Base-by-base conservation (phyloP, 2,329 filamentous ascomycete species). In the Fusarium buxicola region DNA sequence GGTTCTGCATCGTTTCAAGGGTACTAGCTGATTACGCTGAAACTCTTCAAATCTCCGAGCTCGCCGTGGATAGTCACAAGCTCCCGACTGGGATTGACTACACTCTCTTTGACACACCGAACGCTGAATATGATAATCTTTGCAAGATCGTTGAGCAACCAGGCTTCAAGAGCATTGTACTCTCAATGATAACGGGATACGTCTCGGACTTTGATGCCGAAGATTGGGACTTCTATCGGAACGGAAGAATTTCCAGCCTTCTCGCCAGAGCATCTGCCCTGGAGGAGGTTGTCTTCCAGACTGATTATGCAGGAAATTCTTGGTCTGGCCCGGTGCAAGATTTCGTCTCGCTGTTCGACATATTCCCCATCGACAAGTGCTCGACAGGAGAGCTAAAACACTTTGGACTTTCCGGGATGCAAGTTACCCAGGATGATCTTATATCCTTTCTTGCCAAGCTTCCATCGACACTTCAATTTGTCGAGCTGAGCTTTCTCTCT, bases 401-500 rank as follows among this genome's bases (percentile, higher is more conserved):
- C 35, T 41, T 62, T 32, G 52, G 57, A 3, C 24, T 61, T 15
- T 57, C 28, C 5, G 27, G 46, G 1, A 21, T 62, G 0, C 1
- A 9, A 32, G 51, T 38, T 3, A 1, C 8, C 1, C 46, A 57
- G 13, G 36, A 48, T 2, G 32, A 62, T n/a, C 24, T 62, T 6
- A n/a, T 62, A 0, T 44, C 41, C 0, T 48, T 62, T 34, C 41
- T 62, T 0, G 9, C 31, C 9, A 30, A 11, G 28, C 41, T 62
- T 4, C 36, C 59, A 0, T 7, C 32, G 1, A 53, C 57, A n/a
- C 5, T 61, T 0, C 6, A 5, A 24, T 61, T 52, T 0, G 30
- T 62, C 8, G 3, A 61, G 0, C 58, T 62, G 0, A 61, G 57
- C n/a, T 53, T 57, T 25, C 46, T 62, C 2, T 7, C 36, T 1